phyloP scores from a whole-genome alignment of 257 asterid species.

The Solanum pimpinellifolium region DNA sequence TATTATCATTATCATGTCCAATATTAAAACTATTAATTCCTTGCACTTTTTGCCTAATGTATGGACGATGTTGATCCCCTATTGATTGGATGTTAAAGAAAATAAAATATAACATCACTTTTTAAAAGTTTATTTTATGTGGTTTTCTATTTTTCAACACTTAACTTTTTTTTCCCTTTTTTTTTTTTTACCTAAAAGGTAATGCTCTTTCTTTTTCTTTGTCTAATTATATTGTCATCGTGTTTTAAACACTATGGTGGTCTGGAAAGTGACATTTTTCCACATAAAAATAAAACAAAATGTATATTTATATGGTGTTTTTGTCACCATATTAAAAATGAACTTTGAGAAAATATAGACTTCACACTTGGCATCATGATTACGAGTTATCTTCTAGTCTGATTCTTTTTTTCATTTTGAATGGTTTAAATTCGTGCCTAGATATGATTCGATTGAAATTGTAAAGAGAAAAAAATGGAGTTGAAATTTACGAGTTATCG shows the following conservation, averaged over 20 bases:
- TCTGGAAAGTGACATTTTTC: neutral
- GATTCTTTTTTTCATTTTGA: neutral
- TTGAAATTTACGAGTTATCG: neutral
- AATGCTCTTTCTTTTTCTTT: neutral
- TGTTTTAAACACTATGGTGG: neutral
- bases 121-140: neutral
- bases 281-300: neutral
- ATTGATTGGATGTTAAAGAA: neutral
- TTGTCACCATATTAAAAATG: neutral
- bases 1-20: neutral
- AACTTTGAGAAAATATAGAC: neutral
- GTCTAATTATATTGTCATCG: neutral
- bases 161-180: rapidly evolving
- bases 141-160: neutral
- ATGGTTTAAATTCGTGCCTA: neutral
- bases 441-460: neutral
- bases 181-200: neutral
- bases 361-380: neutral
- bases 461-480: neutral
- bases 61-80: neutral
- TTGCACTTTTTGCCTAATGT: neutral
- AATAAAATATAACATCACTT: neutral
- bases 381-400: neutral
- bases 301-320: too few species aligned
- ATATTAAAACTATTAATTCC: neutral